phyloP scores from a whole-genome alignment of 176 grass and related monocot species.

The Eleusine coracana region DNA sequence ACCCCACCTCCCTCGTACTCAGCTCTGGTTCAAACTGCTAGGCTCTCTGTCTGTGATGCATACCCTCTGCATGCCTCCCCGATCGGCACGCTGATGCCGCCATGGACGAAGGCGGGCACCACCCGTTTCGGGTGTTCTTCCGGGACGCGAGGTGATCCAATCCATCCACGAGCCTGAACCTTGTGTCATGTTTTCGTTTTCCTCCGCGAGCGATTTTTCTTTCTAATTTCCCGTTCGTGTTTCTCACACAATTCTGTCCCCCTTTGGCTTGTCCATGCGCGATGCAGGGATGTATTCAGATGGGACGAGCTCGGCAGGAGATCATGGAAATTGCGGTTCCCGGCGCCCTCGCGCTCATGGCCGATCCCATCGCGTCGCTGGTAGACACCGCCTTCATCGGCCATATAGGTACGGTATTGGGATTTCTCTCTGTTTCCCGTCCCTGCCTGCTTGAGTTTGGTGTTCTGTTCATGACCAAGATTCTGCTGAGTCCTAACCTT shows the following conservation, averaged over 20 bases:
- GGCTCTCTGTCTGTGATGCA: background rate
- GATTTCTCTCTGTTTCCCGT: background rate
- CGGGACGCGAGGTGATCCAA: conserved; percentile 44
- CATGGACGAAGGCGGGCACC: conserved; percentile 39
- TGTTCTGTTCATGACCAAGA: background rate
- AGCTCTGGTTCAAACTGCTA: background rate
- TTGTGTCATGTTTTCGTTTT: too few relatives aligned
- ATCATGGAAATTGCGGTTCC: conserved; percentile 75
- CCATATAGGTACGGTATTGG: conserved; percentile 57
- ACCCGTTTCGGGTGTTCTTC: conserved; percentile 56
- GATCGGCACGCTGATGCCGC: background rate
- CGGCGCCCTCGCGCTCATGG: conserved; percentile 71
- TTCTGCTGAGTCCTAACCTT: background rate
- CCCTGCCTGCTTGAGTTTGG: background rate
- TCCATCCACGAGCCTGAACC: background rate
- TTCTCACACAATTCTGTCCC: too few relatives aligned
- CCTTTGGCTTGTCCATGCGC: background rate
- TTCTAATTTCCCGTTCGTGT: background rate
- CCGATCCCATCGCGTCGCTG: conserved; percentile 83
- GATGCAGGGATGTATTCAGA: conserved; percentile 52
- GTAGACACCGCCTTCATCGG: conserved; percentile 89
- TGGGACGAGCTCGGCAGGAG: conserved; percentile 81
- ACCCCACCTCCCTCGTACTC: too few relatives aligned
- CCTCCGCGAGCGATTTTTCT: background rate
- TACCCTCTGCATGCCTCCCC: background rate